These are phyloP conservation scores for Nematocida sp. DNA, from an alignment of 371 early-diverging fungal genomes.

Conservation along the genomic window DNA sequence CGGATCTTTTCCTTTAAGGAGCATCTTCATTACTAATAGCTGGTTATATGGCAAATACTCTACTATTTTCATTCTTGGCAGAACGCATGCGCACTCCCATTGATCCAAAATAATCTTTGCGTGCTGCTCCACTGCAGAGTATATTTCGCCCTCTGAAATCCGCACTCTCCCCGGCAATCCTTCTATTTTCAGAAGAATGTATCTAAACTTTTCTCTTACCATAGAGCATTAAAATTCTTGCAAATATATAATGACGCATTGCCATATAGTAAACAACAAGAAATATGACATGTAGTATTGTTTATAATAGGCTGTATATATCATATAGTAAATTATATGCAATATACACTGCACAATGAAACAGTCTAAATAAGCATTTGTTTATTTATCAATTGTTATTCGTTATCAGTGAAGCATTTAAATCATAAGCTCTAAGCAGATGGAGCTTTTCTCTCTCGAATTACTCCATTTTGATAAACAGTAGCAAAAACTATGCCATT, in stretches of 20 bases:
- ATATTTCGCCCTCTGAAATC: no score
- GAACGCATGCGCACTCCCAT: conserved; percentile 25
- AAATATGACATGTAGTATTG: no score
- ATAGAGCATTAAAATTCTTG: conserved; percentile 1
- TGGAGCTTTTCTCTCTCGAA: neutral
- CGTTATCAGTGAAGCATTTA: neutral
- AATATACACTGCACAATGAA: neutral
- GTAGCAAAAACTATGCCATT: conserved; percentile 27
- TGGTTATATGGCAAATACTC: conserved; percentile 18
- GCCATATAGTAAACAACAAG: no score
- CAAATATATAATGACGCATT: neutral
- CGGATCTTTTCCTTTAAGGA: neutral
- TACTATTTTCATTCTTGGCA: conserved; percentile 30
- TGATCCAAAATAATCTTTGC: conserved; percentile 9
- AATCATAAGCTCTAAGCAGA: neutral
- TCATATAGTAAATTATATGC: neutral
- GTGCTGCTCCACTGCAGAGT: neutral
- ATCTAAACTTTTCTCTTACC: conserved; percentile 23
- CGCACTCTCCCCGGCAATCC: no score
- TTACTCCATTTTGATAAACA: conserved; percentile 11
- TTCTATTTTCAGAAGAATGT: conserved; percentile 2
- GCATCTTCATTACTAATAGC: conserved; percentile 16
- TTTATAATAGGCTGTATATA: no score
- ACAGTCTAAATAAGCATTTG: neutral
- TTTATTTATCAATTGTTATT: neutral